Conservation (phyloP, 176 grass and related monocot genomes). For the Avena sativa region DNA sequence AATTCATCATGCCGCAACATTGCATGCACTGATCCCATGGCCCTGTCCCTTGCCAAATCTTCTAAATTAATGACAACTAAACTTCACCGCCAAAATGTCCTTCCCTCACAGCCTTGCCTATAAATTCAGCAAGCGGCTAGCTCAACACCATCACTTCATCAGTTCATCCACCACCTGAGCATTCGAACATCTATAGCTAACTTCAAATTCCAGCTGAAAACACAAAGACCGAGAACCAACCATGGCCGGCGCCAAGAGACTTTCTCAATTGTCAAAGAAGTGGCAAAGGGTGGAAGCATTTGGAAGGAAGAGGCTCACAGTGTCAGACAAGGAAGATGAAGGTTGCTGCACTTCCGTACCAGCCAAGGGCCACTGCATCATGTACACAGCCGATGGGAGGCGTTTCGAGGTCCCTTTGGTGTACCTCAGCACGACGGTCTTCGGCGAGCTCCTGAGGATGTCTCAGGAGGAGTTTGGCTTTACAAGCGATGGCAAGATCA, state of each 20-base stretch:
- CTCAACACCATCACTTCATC: conserved; percentile 16
- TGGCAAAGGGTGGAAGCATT: conserved; percentile 37
- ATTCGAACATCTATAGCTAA: background rate
- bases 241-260: conserved; percentile 37
- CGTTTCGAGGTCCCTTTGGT: conserved; percentile 62
- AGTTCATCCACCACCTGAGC: conserved; percentile 3
- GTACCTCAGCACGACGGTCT: conserved; percentile 45
- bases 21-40: no score
- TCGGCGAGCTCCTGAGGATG: conserved; percentile 53
- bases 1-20: no score
- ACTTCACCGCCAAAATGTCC: background rate
- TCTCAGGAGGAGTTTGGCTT: conserved; percentile 68
- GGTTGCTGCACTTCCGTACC: conserved; percentile 20
- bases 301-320: conserved; percentile 33
- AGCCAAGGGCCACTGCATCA: conserved; percentile 39
- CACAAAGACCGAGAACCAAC: background rate
- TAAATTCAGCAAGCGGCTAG: conserved; percentile 7
- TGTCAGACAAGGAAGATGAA: background rate
- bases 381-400: conserved; percentile 50
- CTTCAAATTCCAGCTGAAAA: background rate
- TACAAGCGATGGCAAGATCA: conserved; percentile 35
- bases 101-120: background rate
- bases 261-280: conserved; percentile 33
- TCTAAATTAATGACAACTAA: no score
- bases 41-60: background rate